These are phyloP conservation scores for Acacia melanoxylon DNA, from an alignment of 306 rosid genomes.

Conservation along the genomic window DNA sequence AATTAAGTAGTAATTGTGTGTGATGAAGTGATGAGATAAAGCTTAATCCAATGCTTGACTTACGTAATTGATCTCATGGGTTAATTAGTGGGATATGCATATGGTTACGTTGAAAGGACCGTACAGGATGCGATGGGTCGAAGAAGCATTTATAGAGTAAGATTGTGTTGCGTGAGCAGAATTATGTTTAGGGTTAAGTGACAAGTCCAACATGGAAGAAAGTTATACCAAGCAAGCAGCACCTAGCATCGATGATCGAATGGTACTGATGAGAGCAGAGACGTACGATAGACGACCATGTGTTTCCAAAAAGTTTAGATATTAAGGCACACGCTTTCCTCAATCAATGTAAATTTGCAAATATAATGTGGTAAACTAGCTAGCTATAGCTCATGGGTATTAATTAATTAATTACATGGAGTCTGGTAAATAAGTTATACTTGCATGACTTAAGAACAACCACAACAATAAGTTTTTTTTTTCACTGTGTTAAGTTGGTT, in stretches of 20 bases:
- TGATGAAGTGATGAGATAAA: background rate
- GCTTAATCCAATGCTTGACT: background rate
- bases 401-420: too few species aligned
- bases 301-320: background rate
- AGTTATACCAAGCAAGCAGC: background rate
- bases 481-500: too few species aligned
- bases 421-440: background rate
- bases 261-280: background rate
- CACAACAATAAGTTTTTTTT: too few species aligned
- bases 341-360: background rate
- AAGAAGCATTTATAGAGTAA: background rate
- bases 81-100: background rate
- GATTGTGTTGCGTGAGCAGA: conserved; percentile 4
- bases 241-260: background rate
- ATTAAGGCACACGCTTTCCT: background rate
- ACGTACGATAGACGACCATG: background rate
- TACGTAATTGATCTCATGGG: background rate
- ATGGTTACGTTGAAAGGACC: too few species aligned
- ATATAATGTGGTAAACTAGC: background rate
- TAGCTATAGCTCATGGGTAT: background rate
- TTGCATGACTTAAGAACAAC: background rate
- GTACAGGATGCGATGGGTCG: background rate
- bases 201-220: background rate
- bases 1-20: background rate
- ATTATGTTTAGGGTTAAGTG: background rate